Base-by-base conservation (phyloP, 148 eudicot species). In the Polygonum aviculare region DNA sequence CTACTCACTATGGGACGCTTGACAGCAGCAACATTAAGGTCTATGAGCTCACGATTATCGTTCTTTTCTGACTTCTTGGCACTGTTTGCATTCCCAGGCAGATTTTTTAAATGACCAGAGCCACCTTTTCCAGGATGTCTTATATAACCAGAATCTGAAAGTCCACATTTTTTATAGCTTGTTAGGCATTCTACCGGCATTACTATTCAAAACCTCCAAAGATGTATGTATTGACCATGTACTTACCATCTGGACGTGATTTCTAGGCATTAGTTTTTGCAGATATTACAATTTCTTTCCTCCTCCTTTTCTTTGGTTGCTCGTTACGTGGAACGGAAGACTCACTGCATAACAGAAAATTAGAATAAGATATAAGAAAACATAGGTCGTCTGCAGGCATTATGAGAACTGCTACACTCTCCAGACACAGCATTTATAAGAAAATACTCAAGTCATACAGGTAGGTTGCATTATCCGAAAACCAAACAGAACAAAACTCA, bases 1-100 rank as follows among this genome's bases (percentile, higher is more conserved):
- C 95, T 82, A 79, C 77, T 87, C 82, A 92, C 98, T 79, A 79
- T 44, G 65, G 88, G 67, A 78, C 86, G 87, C 80, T 79, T 90
- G 80, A 80, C 83, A 69, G 84, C 88, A 79, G 91, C 86, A 73
- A 82, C 78, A 84, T 87, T 88, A 76, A 84, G 85, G 80, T 93
- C 91, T 81, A 87, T 80, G 75, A 82, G 87, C 84, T 82, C 97
- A 80, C 81, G 92, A 51, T 75, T 69, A 74, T 81, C 81, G 81
- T 81, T 82, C 81, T 85, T 89, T 22, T 89, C 86, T 22, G 76
- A 81, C 78, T 75, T 84, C 22, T 82, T 83, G 44, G 78, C 57
- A 74, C 77, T 85, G 76, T 72, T 80, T 26, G 71, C 69, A 78
- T 72, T 80, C 69, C 81, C 82, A 77, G 85, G 73, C 54, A 84